Evolutionary conservation across 495 filamentous ascomycete genomes (phyloP).

Genomic region (Neurospora discreta): DNA sequence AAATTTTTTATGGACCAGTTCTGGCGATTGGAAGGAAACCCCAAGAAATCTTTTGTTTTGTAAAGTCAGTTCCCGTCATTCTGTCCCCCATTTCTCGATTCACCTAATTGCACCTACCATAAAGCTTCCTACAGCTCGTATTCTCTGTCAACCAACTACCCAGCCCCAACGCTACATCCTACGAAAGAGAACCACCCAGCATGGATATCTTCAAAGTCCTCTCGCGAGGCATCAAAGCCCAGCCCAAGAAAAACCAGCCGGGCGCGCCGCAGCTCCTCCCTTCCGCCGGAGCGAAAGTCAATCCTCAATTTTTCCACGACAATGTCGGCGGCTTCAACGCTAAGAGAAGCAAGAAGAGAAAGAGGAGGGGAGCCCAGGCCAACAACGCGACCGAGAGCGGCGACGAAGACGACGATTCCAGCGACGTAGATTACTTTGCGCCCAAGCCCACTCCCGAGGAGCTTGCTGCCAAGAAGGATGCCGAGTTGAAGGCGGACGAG

Average conservation of each 20-base stretch:
- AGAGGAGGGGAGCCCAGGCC: slow-evolving; percentile 25
- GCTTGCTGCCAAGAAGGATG: slow-evolving; percentile 2
- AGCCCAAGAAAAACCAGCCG: slow-evolving; percentile 20
- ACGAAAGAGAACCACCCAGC: background rate
- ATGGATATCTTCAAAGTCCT: slow-evolving; percentile 62
- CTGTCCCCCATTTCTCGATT: background rate
- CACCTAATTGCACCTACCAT: background rate
- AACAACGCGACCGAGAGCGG: slow-evolving; percentile 13
- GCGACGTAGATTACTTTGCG: slow-evolving; percentile 41
- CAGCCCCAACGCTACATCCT: background rate
- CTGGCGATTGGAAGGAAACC: background rate
- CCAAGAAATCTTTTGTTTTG: background rate
- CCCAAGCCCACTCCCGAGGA: slow-evolving; percentile 16
- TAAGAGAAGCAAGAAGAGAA: slow-evolving; percentile 36
- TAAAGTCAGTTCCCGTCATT: background rate
- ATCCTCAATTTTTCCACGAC: slow-evolving; percentile 42
- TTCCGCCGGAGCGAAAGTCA: slow-evolving; percentile 37
- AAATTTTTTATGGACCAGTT: background rate
- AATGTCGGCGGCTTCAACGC: slow-evolving; percentile 10
- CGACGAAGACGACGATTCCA: slow-evolving; percentile 21
- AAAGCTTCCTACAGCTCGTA: background rate
- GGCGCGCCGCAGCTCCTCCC: slow-evolving; percentile 28
- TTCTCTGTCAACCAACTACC: background rate
- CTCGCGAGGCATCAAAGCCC: slow-evolving; percentile 48
- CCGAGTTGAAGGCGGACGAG: slow-evolving; percentile 6